phyloP scores from a whole-genome alignment of 1,284 basidiomycete genomes.

The Ceratobasidium theobromae region DNA sequence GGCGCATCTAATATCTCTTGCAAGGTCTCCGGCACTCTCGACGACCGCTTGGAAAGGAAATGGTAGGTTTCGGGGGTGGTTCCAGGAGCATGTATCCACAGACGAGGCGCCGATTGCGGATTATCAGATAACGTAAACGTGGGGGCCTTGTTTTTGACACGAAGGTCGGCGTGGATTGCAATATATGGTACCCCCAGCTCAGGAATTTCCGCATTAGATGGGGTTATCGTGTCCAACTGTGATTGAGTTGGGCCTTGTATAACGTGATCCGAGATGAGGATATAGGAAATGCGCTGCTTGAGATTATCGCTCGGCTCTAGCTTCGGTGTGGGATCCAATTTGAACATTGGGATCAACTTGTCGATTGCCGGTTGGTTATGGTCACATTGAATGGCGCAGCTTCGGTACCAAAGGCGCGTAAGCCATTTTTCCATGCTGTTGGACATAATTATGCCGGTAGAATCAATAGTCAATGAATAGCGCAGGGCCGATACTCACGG shows the following conservation, averaged over 20 bases:
- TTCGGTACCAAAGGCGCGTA: neutral
- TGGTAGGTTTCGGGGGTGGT: neutral
- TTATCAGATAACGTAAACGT: neutral
- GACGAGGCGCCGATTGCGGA: neutral
- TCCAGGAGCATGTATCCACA: neutral
- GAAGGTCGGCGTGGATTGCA: conserved; percentile 1
- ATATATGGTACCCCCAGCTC: neutral
- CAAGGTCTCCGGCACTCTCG: neutral
- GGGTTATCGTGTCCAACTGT: neutral
- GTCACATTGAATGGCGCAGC: conserved; percentile 1
- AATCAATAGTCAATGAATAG: neutral
- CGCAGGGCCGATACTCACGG: too few relatives aligned
- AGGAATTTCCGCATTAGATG: neutral
- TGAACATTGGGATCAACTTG: conserved; percentile 9
- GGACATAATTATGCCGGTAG: neutral
- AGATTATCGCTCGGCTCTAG: neutral
- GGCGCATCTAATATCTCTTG: neutral
- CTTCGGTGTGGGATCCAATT: too few relatives aligned
- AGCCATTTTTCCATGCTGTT: neutral
- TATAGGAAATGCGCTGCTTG: neutral
- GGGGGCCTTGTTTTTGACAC: neutral
- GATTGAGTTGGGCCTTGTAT: neutral
- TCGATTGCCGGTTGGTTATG: neutral
- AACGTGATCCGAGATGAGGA: neutral
- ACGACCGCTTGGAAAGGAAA: neutral